Evolutionary conservation across 1,139 yeast genomes (phyloP).

Genomic region (Candida frijolesensis): DNA sequence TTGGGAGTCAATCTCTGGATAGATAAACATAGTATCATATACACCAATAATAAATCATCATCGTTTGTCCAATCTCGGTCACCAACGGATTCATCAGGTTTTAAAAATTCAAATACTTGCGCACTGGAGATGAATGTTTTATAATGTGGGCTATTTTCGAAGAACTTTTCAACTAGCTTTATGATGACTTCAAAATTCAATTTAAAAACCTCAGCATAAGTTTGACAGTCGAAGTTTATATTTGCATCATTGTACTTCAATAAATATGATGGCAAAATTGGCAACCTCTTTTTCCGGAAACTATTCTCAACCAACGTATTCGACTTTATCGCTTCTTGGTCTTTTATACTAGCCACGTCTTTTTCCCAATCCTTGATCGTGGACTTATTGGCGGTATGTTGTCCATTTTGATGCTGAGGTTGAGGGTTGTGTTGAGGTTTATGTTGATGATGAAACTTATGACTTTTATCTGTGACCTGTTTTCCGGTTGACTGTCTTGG

Average conservation of each 20-base stretch:
- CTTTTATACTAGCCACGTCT: constrained; percentile 11
- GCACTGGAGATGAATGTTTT: constrained; percentile 33
- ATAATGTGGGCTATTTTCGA: constrained; percentile 31
- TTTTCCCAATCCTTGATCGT: constrained; percentile 14
- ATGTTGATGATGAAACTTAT: not conserved
- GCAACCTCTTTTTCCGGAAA: constrained; percentile 33
- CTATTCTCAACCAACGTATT: constrained; percentile 23
- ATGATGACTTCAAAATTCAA: constrained; percentile 28
- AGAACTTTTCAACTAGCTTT: constrained; percentile 35
- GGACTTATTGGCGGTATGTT: not conserved
- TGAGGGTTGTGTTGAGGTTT: not conserved
- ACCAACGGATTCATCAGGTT: constrained; percentile 28
- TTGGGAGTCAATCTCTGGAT: constrained; percentile 42
- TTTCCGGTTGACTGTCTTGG: not conserved
- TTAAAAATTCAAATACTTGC: constrained; percentile 31
- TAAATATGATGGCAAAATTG: constrained; percentile 20
- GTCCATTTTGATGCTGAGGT: not conserved
- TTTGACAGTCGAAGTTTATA: constrained; percentile 24
- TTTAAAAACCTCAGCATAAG: constrained; percentile 21
- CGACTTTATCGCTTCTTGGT: constrained; percentile 12
- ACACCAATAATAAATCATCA: constrained; percentile 49
- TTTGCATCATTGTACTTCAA: constrained; percentile 27
- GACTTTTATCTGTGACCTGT: constrained; percentile 8
- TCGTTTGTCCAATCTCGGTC: constrained; percentile 51
- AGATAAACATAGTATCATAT: constrained; percentile 46